A percentile compares a stretch with the other conserved stretches of the same genome.
These are phyloP conservation scores for Ballota nigra DNA, from an alignment of 257 asterid genomes.

Conservation along the genomic window DNA sequence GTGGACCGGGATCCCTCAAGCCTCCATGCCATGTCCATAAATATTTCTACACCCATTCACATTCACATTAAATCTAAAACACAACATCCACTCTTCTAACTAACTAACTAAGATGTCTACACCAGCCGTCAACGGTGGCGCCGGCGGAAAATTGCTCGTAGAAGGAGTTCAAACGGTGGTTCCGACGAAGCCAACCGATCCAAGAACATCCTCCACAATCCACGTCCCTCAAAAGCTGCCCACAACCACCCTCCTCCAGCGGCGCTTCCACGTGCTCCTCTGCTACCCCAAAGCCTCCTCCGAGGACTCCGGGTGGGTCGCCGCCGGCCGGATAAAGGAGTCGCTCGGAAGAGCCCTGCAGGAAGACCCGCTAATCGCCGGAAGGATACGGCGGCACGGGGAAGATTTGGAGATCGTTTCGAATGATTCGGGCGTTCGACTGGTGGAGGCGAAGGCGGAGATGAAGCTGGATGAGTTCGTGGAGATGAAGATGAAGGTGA, in stretches of 20 bases:
- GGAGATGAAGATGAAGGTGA: constrained; percentile 31
- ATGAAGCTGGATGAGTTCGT: constrained; percentile 44
- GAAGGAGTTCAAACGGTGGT: constrained; percentile 53
- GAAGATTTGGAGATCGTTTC: constrained; percentile 43
- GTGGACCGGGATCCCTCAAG: no score
- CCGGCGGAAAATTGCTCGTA: constrained; percentile 26
- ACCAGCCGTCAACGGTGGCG: constrained; percentile 20
- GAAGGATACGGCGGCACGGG: constrained; percentile 43
- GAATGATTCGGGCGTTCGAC: constrained; percentile 57
- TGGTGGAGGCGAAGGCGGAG: constrained; percentile 45
- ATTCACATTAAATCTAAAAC: neutral
- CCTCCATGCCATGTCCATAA: no score
- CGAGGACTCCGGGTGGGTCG: constrained; percentile 48
- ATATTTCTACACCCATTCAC: no score
- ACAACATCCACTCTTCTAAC: no score
- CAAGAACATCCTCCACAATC: constrained; percentile 29
- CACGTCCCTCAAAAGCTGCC: constrained; percentile 4
- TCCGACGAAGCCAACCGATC: constrained; percentile 57
- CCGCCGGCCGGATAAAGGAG: constrained; percentile 62
- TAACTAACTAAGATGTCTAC: neutral
- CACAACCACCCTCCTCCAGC: constrained; percentile 22
- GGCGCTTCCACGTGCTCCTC: constrained; percentile 39
- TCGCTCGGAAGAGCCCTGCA: constrained; percentile 50
- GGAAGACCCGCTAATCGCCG: constrained; percentile 61
- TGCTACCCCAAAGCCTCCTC: constrained; percentile 39